phyloP scores from a whole-genome alignment of 2,329 filamentous ascomycete genomes.

The Neopestalotiopsis sp. region DNA sequence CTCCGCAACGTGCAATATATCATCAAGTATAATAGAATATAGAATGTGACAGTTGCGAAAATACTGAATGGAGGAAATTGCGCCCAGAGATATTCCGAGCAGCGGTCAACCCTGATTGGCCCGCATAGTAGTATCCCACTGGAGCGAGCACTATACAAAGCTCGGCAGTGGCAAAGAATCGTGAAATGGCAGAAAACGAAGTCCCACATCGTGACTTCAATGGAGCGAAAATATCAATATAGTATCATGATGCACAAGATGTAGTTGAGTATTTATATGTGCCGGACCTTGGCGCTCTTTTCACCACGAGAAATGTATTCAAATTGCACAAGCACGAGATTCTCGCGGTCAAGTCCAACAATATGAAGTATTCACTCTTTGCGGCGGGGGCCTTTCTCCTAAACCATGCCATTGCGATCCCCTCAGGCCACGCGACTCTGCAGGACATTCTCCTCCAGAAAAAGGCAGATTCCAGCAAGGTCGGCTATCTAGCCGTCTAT shows the following conservation, averaged over 20 bases:
- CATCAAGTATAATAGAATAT: too few species aligned
- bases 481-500: constrained; percentile 8
- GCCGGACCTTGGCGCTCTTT: neutral
- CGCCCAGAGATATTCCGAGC: too few species aligned
- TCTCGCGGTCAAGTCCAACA: neutral
- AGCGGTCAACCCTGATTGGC: too few species aligned
- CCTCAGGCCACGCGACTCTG: neutral
- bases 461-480: constrained; percentile 4
- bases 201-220: too few species aligned
- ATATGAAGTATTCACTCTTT: neutral
- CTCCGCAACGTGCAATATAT: too few species aligned
- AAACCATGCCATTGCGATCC: neutral
- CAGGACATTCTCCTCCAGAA: neutral
- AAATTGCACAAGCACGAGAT: neutral
- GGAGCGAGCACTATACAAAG: too few species aligned
- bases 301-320: neutral
- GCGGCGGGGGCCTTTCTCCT: neutral
- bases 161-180: too few species aligned
- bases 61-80: too few species aligned
- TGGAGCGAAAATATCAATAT: too few species aligned
- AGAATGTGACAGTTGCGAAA: too few species aligned
- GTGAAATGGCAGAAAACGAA: too few species aligned
- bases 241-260: neutral
- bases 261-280: neutral
- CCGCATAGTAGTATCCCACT: too few species aligned